phyloP scores from a whole-genome alignment of 2,329 filamentous ascomycete genomes.

The Pseudocercospora fijiensis region DNA sequence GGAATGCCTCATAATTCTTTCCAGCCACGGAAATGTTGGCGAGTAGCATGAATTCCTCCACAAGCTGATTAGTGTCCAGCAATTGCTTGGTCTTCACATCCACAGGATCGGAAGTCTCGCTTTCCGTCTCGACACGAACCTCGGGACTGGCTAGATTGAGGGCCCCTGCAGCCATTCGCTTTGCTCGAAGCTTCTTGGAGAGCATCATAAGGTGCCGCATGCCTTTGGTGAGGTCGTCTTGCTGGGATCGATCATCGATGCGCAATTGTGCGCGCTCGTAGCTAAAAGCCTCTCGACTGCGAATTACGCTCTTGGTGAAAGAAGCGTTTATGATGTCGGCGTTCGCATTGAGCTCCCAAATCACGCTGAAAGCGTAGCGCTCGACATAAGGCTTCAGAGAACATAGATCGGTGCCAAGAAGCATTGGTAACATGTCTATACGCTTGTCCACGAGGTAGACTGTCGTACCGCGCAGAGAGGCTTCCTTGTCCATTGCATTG shows the following conservation, averaged over 20 bases:
- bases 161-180: constrained; percentile 93
- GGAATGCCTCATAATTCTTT: constrained; percentile 87
- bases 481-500: constrained; percentile 95
- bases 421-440: constrained; percentile 97
- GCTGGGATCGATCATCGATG: constrained; percentile 84
- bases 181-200: constrained; percentile 89
- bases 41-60: constrained; percentile 99
- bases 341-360: constrained; percentile 79
- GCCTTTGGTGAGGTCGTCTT: constrained; percentile 83
- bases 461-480: constrained; percentile 88
- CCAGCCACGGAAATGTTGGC: constrained; percentile 93
- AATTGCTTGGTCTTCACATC: constrained; percentile 95
- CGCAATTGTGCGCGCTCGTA: constrained; percentile 94
- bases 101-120: constrained; percentile 91
- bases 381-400: constrained; percentile 98
- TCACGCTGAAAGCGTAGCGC: constrained; percentile 56
- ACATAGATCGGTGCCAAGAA: constrained; percentile 93
- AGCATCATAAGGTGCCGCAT: constrained; percentile 85
- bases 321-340: constrained; percentile 81
- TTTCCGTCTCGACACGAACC: constrained; percentile 92
- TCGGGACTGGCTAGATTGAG: constrained; percentile 96
- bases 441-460: constrained; percentile 98
- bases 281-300: constrained; percentile 93
- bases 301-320: constrained; percentile 97
- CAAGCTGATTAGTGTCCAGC: constrained; percentile 93